A percentile compares a stretch with the other conserved stretches of the same genome.
phyloP scores from a whole-genome alignment of 1,284 basidiomycete species.

The Austroboletus niveus region DNA sequence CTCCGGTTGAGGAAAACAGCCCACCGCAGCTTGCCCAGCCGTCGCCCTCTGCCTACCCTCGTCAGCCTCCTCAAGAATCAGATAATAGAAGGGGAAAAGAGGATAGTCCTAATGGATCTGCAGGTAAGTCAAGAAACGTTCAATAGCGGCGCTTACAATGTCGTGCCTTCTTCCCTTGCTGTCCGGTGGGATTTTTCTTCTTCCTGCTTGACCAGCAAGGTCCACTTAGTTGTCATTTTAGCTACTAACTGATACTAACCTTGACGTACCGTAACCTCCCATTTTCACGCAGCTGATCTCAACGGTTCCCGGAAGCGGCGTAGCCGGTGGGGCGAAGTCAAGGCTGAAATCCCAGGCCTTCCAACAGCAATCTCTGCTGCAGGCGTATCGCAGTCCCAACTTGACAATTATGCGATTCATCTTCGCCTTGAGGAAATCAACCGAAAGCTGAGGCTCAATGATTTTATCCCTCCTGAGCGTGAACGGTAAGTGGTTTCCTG shows the following conservation, averaged over 20 bases:
- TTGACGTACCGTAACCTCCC: constrained; percentile 40
- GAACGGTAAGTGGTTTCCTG: constrained; percentile 60
- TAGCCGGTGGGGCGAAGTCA: constrained; percentile 93
- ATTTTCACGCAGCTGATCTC: constrained; percentile 57
- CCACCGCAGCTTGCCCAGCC: constrained; percentile 83
- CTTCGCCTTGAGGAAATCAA: constrained; percentile 97
- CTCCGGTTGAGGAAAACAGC: constrained; percentile 68
- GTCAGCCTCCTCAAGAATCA: constrained; percentile 54
- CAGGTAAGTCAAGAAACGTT: constrained; percentile 49
- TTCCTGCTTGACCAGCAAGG: constrained; percentile 32
- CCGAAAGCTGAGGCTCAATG: constrained; percentile 88
- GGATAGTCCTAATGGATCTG: constrained; percentile 56
- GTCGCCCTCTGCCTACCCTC: constrained; percentile 79
- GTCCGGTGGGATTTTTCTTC: constrained; percentile 30
- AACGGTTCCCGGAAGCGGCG: constrained; percentile 89
- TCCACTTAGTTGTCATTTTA: constrained; percentile 44
- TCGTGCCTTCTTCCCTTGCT: constrained; percentile 33
- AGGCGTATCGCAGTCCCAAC: constrained; percentile 87
- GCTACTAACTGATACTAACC: constrained; percentile 59
- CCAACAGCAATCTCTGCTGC: constrained; percentile 91
- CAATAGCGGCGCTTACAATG: constrained; percentile 32
- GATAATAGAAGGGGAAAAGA: constrained; percentile 59
- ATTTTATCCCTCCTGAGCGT: constrained; percentile 93
- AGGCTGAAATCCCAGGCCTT: constrained; percentile 84
- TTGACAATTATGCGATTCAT: constrained; percentile 95